phyloP scores from a whole-genome alignment of 495 filamentous ascomycete genomes.

The Hypoxylon fragiforme region DNA sequence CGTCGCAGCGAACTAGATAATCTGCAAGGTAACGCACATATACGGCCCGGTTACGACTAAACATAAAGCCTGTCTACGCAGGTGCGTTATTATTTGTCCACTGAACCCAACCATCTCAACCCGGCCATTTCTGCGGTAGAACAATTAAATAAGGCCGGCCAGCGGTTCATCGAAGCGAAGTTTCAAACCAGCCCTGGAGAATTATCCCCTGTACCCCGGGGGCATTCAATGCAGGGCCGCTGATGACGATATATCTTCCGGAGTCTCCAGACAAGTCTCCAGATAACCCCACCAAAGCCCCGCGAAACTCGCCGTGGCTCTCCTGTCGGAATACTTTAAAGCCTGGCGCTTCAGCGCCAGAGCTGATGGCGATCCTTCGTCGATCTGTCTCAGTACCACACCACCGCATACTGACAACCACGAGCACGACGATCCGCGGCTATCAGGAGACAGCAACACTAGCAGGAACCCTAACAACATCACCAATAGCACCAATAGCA shows the following conservation, averaged over 20 bases:
- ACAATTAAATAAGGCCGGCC: background rate
- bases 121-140: constrained; percentile 4
- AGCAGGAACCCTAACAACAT: no score
- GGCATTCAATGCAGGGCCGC: constrained; percentile 9
- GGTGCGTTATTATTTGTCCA: constrained; percentile 32
- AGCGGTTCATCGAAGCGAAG: constrained; percentile 5
- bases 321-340: constrained; percentile 26
- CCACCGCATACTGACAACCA: constrained; percentile 17
- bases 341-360: constrained; percentile 40
- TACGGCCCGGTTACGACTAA: constrained; percentile 34
- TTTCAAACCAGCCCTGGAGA: background rate
- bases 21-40: constrained; percentile 24
- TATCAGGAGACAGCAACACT: constrained; percentile 2
- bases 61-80: constrained; percentile 2
- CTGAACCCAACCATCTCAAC: constrained; percentile 10
- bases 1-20: constrained; percentile 13
- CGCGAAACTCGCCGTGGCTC: constrained; percentile 41
- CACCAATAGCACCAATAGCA: no score
- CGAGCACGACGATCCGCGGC: background rate
- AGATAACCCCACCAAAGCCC: constrained; percentile 38
- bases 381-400: constrained; percentile 3
- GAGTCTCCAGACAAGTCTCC: constrained; percentile 29
- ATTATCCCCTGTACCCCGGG: constrained; percentile 15
- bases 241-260: constrained; percentile 26
- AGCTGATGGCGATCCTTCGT: constrained; percentile 33